phyloP scores from a whole-genome alignment of 2,329 filamentous ascomycete species.

The Sclerotinia spermophila region DNA sequence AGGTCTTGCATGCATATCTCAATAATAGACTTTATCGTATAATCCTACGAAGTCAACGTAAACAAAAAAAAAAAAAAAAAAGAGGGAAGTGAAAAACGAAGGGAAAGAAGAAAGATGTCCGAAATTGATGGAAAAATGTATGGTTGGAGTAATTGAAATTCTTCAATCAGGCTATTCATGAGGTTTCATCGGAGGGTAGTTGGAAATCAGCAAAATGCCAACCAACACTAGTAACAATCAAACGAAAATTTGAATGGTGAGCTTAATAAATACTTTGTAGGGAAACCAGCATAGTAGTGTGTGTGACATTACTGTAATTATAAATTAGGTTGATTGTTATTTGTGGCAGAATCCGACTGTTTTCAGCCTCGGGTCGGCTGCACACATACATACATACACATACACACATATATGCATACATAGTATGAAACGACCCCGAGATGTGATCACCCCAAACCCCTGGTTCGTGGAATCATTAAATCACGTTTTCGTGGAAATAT shows the following conservation, averaged over 20 bases:
- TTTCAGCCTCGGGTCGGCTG: slow-evolving; percentile 14
- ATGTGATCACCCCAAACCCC: slow-evolving; percentile 30
- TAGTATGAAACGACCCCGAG: slow-evolving; percentile 32
- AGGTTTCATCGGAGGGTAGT: neutral
- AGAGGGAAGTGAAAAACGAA: neutral
- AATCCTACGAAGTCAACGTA: slow-evolving; percentile 13
- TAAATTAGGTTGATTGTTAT: neutral
- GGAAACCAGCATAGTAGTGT: neutral
- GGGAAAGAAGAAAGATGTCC: neutral
- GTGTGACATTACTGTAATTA: slow-evolving; percentile 2
- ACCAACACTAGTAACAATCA: neutral
- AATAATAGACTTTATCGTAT: slow-evolving; percentile 12
- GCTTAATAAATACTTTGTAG: neutral
- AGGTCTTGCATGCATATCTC: neutral
- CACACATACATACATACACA: no score
- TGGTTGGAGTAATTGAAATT: neutral
- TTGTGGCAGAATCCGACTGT: slow-evolving; percentile 2
- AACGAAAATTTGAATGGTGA: neutral
- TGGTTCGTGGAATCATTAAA: slow-evolving; percentile 24
- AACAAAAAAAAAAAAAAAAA: neutral
- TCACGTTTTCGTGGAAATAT: slow-evolving; percentile 7
- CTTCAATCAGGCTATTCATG: slow-evolving; percentile 1
- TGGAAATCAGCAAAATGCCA: neutral
- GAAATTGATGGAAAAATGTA: neutral
- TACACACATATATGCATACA: no score